Base-by-base conservation (phyloP, 805 yeast genomes). In the Ogataea pignaliae region DNA sequence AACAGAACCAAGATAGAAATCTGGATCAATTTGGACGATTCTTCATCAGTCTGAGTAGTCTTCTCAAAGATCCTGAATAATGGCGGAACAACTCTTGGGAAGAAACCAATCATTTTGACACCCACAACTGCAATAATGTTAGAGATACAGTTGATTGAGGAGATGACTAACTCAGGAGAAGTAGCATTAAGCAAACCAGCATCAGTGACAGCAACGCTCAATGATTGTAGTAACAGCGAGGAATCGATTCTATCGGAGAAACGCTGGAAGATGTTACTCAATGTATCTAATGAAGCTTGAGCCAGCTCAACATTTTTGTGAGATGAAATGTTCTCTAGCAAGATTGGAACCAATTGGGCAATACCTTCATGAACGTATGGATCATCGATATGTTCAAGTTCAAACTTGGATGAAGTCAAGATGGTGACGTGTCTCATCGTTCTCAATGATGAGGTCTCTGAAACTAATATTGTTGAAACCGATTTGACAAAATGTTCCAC, bases 41-140 rank as follows among this genome's bases (percentile, higher is more conserved):
- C 62, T 32, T 60, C 61, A 18, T 56, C 59, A 18, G 36, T 41
- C 1, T 35, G 16, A 13, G 42, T 1, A 14, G 74, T 66, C 9
- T 62, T 51, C 28, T 74, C 70, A 66, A 86, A 84, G 33, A 87
- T 73, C 26, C 69, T 67, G 43, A 88, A 71, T 10, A 86, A 70
- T 12, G 88, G 87, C 13, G 89, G 88, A 48, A 93, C 78, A 58
- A 90, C 82, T 63, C 82, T 83, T 29, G 97, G 88, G 72, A 89
- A 86, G 57, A 74, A 78, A 7, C 95, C 90, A 59, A 93, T 83
- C 50, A 83, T 73, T 58, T 88, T 86, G 15, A 95, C 90, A 42
- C 99, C 99, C 37, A 90, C 64, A 18, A 81, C 76, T 41, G 81
- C 78, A 43, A 88, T 76, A 44, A 88, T 68, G 52, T 81, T 79